A percentile compares a stretch with the other conserved stretches of the same genome.
Conservation (phyloP, 2,329 filamentous ascomycete genomes). For the Talaromyces atroroseus region DNA sequence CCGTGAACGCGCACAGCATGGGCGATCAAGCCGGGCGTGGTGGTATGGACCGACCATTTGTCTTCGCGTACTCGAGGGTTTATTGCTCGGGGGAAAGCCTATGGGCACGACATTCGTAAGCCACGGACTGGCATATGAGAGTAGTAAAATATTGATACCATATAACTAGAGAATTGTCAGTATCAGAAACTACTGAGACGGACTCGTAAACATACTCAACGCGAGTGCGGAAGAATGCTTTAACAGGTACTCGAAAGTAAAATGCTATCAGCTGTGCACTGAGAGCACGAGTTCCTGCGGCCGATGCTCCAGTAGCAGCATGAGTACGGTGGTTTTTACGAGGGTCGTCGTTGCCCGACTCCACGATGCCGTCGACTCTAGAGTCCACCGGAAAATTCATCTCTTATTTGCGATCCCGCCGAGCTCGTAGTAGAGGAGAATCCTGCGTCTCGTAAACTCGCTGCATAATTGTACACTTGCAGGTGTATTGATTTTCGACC, state of each 20-base stretch:
- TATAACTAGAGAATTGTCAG: slow-evolving; percentile 39
- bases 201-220: slow-evolving; percentile 63
- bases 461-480: slow-evolving; percentile 5
- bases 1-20: slow-evolving; percentile 58
- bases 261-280: slow-evolving; percentile 81
- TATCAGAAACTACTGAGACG: not conserved
- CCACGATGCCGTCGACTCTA: not conserved
- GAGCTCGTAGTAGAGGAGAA: slow-evolving; percentile 1
- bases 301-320: slow-evolving; percentile 69
- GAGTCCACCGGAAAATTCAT: slow-evolving; percentile 4
- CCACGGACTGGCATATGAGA: slow-evolving; percentile 9
- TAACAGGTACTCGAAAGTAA: slow-evolving; percentile 85
- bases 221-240: slow-evolving; percentile 84
- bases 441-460: not conserved
- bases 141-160: slow-evolving; percentile 34
- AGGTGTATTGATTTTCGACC: not conserved
- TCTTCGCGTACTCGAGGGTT: slow-evolving; percentile 47
- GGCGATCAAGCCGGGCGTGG: slow-evolving; percentile 56
- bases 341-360: slow-evolving; percentile 1
- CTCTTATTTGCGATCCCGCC: not conserved
- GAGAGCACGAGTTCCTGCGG: slow-evolving; percentile 75
- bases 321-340: slow-evolving; percentile 45
- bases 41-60: slow-evolving; percentile 56
- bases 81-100: slow-evolving; percentile 60
- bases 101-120: slow-evolving; percentile 10